Evolutionary conservation across 2,329 filamentous ascomycete genomes (phyloP), one percentile per base, ranked within the genome.

Genomic region (Chalaropsis thielavioides): DNA sequence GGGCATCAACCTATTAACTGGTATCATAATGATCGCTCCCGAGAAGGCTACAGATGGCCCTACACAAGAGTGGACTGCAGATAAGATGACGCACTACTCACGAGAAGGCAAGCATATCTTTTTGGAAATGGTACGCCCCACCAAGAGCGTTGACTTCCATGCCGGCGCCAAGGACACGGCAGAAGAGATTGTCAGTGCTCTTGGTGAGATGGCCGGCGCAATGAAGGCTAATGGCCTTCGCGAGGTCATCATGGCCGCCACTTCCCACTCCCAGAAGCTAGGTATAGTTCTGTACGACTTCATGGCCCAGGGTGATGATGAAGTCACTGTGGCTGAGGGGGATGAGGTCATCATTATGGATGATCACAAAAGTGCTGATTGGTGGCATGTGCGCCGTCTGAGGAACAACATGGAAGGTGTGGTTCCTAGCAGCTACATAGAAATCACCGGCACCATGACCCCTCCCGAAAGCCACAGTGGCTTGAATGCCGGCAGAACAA

Each of bases 21-120:
- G 92, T 46, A 83, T 87, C 40, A 95, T 99, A 69, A 85, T 96
- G 75, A 90, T 99, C 70, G 89, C 91, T 0, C 92, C 92, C 0
- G 92, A 95, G 72, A 90, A 88, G 72, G 81, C 85, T 61, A 82
- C 85, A 68, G 90, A 96, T 73, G 92, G 90, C 1, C 87, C 89
- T 2, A 86, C 89, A 67, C 87, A 95, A 72, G 92, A 95, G 75
- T 99, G 94, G 94, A 88, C 87, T 1, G 92, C 91, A 0, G 92
- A 97, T 54, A 94, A 89, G 73, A 87, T 99, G 81, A 91, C 88
- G n/a, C 90, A 96, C 75, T 97, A 97, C 74, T 96, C 92, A 24
- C 90, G 95, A 66, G 94, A 99, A 77, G 94, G 92, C 43, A 99
- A 99, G 73, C 94, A 97, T 75, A 89, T 99, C 15, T 99, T 99